Evolutionary conservation across 148 eudicot species (phyloP), one percentile per base, ranked within the genome.

Genomic region (Nepenthes gracilis): DNA sequence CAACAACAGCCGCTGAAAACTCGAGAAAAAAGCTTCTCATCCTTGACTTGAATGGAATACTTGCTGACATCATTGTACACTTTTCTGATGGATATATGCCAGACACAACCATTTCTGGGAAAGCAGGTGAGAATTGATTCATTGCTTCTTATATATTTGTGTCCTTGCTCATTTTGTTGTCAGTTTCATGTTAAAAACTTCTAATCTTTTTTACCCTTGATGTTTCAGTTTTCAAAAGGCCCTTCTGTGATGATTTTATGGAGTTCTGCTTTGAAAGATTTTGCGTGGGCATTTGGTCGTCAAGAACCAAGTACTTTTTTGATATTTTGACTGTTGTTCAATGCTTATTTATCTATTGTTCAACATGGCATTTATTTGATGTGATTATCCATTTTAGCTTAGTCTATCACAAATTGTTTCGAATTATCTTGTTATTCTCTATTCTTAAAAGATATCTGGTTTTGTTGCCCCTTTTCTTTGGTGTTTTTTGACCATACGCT

Each of bases 31-130:
- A 84, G 64, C 99, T 94, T 75, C 85, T 94, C 55, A 64, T 94
- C 48, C 97, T 94, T 77, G 99, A 94, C 68, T 65, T 94, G 33
- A 94, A 89, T 77, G 99, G 99, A 57, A 67, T 94, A 36, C 80
- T 94, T 69, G 99, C 92, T 37, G 84, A 88, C 68, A 81, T 92
- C 50, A 79, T 92, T 70, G 34, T 66, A 40, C 70, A 89, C 85
- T 60, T 83, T 84, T 51, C 90, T 85, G 40, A 81, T 73, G 74
- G 80, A 9, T 78, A 75, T 72, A 80, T 62, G 68, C 75, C 82
- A 13, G 90, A 85, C 68, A 79, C 72, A 66, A 80, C 61, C 62
- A 81, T 91, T 53, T 62, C 67, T 12, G 74, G 89, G 65, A 82
- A 89, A 36, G 97, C 96, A 75, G 76, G 97, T 92, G 51, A 68